These are phyloP conservation scores for Martiniozyma abietophila DNA, from an alignment of 805 yeast species.

Conservation along the genomic window DNA sequence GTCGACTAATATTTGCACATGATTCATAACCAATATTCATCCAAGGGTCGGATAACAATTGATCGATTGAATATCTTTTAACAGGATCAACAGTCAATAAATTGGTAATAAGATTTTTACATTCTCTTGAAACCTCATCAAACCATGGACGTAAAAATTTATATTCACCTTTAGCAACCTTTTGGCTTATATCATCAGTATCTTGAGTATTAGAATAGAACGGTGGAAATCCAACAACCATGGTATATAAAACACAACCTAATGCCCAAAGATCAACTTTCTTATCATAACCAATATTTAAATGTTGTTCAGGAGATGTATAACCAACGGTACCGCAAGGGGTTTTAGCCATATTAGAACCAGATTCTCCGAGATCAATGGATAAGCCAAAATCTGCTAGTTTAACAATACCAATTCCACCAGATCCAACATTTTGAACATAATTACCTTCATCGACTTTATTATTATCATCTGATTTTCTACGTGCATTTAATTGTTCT, in stretches of 20 bases:
- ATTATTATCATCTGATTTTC: constrained; percentile 49
- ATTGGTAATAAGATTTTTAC: constrained; percentile 57
- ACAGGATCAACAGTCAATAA: constrained; percentile 63
- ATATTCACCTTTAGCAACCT: constrained; percentile 64
- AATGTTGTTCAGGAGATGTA: constrained; percentile 64
- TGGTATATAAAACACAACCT: constrained; percentile 61
- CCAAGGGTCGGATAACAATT: constrained; percentile 70
- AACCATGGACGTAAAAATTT: constrained; percentile 80
- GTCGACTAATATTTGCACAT: constrained; percentile 11
- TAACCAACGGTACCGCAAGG: constrained; percentile 75
- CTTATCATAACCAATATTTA: constrained; percentile 51
- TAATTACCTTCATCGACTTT: constrained; percentile 58
- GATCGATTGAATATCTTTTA: constrained; percentile 57
- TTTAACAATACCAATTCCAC: constrained; percentile 54
- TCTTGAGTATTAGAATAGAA: constrained; percentile 58
- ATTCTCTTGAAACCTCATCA: constrained; percentile 70
- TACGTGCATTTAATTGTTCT: constrained; percentile 34
- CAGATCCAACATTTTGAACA: constrained; percentile 45
- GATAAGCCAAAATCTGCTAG: constrained; percentile 67
- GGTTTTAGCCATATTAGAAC: constrained; percentile 42
- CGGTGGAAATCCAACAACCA: constrained; percentile 68
- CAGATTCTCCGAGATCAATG: constrained; percentile 34
- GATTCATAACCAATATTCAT: constrained; percentile 25
- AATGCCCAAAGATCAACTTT: constrained; percentile 68
- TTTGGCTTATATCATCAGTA: constrained; percentile 48